Evolutionary conservation across 2,329 filamentous ascomycete genomes (phyloP).

Genomic region (Alternaria sp.): DNA sequence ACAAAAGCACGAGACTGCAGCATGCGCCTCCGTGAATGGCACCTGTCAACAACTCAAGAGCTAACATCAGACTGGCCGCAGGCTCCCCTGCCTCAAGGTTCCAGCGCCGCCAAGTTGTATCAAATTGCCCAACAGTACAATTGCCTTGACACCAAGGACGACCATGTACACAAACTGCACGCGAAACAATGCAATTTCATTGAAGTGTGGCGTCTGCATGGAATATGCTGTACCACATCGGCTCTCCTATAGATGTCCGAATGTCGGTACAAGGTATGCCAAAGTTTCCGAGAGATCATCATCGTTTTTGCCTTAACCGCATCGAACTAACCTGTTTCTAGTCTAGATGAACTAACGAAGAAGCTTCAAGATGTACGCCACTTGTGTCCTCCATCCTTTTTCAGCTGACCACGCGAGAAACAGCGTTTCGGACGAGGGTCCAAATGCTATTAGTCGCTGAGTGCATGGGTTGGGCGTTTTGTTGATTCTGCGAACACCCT

Average conservation of each 20-base stretch:
- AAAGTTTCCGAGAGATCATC: constrained; percentile 17
- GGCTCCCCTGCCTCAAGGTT: background rate
- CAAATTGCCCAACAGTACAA: background rate
- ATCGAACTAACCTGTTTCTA: constrained; percentile 15
- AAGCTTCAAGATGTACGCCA: constrained; percentile 1
- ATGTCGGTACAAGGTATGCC: constrained; percentile 4
- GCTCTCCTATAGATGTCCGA: constrained; percentile 17
- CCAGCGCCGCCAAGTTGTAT: background rate
- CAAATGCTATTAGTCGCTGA: background rate
- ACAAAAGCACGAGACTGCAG: background rate
- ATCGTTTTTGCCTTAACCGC: background rate
- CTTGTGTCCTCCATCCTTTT: constrained; percentile 10
- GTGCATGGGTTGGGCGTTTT: background rate
- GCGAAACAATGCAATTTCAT: background rate
- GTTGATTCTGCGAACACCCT: background rate
- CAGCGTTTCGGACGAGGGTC: background rate
- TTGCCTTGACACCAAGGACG: background rate
- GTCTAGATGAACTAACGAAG: constrained; percentile 2
- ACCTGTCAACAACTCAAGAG: background rate
- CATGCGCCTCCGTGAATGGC: background rate
- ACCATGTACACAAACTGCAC: background rate
- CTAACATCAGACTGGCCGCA: background rate
- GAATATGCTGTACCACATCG: constrained; percentile 10
- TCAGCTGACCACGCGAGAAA: background rate
- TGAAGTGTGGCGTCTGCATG: background rate